Percentiles rank a stretch among this genome's conserved stretches.
These are phyloP conservation scores for Phyllosticta citribraziliensis DNA, from an alignment of 2,329 filamentous ascomycete genomes.

Conservation along the genomic window DNA sequence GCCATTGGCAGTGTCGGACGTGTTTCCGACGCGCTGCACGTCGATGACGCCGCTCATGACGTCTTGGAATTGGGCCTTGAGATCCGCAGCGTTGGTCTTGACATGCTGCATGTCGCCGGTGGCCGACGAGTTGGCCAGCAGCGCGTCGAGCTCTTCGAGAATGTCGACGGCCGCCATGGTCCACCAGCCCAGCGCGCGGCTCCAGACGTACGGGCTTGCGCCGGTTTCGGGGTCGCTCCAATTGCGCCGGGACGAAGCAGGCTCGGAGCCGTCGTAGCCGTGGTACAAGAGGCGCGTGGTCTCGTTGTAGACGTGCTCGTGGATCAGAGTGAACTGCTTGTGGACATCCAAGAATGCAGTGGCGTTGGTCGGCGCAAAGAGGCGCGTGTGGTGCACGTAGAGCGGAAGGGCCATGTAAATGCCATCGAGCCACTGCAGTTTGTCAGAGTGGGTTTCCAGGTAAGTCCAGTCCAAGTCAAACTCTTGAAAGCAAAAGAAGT, in stretches of 20 bases:
- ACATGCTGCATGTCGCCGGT: conserved; percentile 27
- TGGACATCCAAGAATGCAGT: conserved; percentile 36
- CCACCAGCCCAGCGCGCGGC: conserved; percentile 30
- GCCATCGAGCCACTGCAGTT: conserved; percentile 44
- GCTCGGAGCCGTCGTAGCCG: conserved; percentile 27
- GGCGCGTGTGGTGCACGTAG: conserved; percentile 29
- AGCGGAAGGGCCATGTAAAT: conserved; percentile 34
- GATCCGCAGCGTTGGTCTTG: neutral
- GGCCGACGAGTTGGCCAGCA: conserved; percentile 32
- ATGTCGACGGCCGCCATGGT: conserved; percentile 37
- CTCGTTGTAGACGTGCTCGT: conserved; percentile 25
- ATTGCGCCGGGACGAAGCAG: conserved; percentile 13
- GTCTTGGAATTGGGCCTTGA: neutral
- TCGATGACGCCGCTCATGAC: neutral
- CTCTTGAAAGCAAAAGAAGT: neutral
- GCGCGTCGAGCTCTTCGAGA: conserved; percentile 34
- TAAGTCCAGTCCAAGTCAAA: neutral
- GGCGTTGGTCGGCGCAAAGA: conserved; percentile 28
- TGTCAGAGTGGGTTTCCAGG: conserved; percentile 29
- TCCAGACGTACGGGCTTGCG: conserved; percentile 27
- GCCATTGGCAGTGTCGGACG: conserved; percentile 30
- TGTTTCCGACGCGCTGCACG: neutral
- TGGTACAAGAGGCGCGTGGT: conserved; percentile 25
- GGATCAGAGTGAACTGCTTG: conserved; percentile 27
- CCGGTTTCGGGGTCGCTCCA: conserved; percentile 28